These are phyloP conservation scores for Hanseniaspora thailandica DNA, from an alignment of 805 yeast species.

Conservation along the genomic window DNA sequence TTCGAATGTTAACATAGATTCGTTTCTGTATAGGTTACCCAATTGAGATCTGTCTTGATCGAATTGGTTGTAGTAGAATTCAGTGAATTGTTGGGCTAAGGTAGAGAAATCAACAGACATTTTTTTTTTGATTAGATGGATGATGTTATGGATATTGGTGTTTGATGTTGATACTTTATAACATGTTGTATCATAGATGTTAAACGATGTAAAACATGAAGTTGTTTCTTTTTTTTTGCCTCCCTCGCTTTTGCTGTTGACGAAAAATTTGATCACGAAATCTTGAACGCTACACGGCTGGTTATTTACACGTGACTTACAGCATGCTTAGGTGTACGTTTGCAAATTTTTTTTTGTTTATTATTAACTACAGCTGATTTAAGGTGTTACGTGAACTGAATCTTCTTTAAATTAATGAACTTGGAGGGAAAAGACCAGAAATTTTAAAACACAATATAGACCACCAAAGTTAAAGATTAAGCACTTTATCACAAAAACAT, in stretches of 20 bases:
- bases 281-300: neutral
- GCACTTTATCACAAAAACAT: neutral
- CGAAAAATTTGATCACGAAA: neutral
- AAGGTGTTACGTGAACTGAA: neutral
- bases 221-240: neutral
- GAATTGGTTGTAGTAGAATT: constrained; percentile 89
- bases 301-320: neutral
- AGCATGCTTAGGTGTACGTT: neutral
- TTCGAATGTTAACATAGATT: constrained; percentile 95
- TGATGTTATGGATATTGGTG: too few species aligned
- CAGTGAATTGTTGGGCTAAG: constrained; percentile 69
- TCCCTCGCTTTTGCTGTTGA: constrained; percentile 13
- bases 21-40: constrained; percentile 89
- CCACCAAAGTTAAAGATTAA: constrained; percentile 15
- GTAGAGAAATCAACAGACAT: constrained; percentile 37
- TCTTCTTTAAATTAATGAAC: neutral
- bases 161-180: too few species aligned
- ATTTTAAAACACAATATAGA: too few species aligned
- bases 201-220: too few species aligned
- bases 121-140: too few species aligned
- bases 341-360: neutral
- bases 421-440: too few species aligned
- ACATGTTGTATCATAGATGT: too few species aligned
- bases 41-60: constrained; percentile 85
- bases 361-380: too few species aligned